Percentiles rank a stretch among this genome's conserved stretches.
Evolutionary conservation across 1,284 basidiomycete genomes (phyloP).

Genomic region (Inonotus hispidus): DNA sequence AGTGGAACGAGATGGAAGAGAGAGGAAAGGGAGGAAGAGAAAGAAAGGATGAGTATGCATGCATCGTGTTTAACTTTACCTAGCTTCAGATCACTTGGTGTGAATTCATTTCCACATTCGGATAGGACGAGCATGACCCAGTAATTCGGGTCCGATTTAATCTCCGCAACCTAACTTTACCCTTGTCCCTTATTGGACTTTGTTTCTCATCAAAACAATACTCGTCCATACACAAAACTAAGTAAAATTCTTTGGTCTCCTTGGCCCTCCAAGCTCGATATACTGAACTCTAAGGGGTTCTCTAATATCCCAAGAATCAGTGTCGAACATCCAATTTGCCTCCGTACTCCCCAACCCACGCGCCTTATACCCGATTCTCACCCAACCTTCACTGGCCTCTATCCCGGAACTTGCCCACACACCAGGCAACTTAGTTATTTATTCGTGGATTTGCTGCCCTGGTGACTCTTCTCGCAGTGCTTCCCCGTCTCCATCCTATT

Average conservation of each 20-base stretch:
- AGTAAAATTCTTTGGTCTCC: neutral
- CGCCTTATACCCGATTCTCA: neutral
- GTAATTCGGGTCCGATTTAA: neutral
- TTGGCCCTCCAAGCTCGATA: neutral
- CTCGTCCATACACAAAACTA: no score
- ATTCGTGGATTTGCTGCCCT: neutral
- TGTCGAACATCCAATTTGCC: neutral
- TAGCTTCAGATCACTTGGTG: neutral
- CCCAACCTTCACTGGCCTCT: neutral
- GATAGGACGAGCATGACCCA: neutral
- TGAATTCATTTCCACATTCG: neutral
- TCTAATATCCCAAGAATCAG: neutral
- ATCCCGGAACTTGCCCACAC: neutral
- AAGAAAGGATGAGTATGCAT: neutral
- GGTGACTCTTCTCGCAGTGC: neutral
- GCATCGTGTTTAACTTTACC: neutral
- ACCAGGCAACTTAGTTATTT: no score
- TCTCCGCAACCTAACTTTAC: constrained; percentile 1
- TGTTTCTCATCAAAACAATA: neutral
- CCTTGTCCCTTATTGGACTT: neutral
- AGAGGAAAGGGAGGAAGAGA: neutral
- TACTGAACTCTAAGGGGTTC: neutral
- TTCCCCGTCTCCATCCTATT: neutral
- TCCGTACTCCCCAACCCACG: neutral
- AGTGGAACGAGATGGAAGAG: neutral